Base-by-base conservation (phyloP, 2,329 filamentous ascomycete genomes). In the Ilyonectria robusta region DNA sequence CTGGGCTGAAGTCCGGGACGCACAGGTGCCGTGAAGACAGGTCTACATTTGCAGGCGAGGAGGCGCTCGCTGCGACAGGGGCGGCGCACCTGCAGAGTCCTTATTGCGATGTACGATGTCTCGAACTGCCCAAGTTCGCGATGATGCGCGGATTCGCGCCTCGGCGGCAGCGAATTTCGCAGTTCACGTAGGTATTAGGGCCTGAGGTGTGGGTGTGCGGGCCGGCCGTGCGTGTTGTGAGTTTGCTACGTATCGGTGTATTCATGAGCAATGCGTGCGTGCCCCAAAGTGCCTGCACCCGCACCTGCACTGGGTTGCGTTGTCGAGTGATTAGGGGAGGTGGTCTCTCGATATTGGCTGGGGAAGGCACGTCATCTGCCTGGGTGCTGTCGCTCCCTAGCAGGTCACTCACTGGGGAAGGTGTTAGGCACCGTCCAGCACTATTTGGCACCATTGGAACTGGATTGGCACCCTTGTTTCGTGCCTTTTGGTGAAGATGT, bases 111-210 rank as follows among this genome's bases (percentile, higher is more conserved):
- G 48, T 53, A 11, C 31, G n/a, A 21, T 35, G 31, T 53, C 10
- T 6, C 29, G 11, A 8, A 33, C 50, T 65, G 51, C 44, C 35
- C 57, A 46, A 6, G 19, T 29, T 42, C 44, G 57, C 35, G 15
- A 21, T 65, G 15, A 21, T 65, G 35, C 51, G 57, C 57, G 51
- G 48, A 50, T 37, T 31, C 44, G 35, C 31, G 35, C 44, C 55
- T 47, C 44, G 51, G 50, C 50, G 51, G 57, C 37, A 29, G 35
- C 33, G 67, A 74, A 75, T 75, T 74, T 75, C 73, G 71, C 71
- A 70, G 70, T 75, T 72, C 70, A 72, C 70, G 70, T 70, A 72
- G 51, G 69, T 62, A 74, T 75, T 75, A 75, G 73, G 73, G 73
- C 73, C 73, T 68, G 73, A 58, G 60, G 70, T 75, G 73, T 75